Evolutionary conservation across 2,329 filamentous ascomycete species (phyloP), one percentile per base, ranked within the genome.

Genomic region (Phyllosticta ampelicida): DNA sequence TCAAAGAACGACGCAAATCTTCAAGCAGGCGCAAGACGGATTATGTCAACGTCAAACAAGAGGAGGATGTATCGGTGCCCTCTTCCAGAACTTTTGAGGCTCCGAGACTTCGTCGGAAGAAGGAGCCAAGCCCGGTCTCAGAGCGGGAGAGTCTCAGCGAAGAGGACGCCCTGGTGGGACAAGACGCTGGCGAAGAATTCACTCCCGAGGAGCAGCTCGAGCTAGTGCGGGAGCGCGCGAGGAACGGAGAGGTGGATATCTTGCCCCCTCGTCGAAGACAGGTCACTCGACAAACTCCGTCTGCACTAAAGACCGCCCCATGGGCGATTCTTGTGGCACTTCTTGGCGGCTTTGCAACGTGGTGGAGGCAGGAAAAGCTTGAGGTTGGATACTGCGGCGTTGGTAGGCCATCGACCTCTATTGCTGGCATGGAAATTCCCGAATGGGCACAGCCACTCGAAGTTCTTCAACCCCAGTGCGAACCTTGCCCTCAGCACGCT

Each of bases 311-410:
- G 60, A 83, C 83, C 0, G 86, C 89, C 16, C 77, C 92, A 2
- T 83, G 84, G 70, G 82, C 90, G 5, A 77, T 96, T 1, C 70
- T 92, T 2, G 69, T 87, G 19, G 85, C 86, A 0, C 73, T 94
- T 9, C 71, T 94, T 6, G 81, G 81, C 29, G 84, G 86, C 0
- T 89, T 95, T 62, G 86, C 80, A 28, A 82, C 82, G 9, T 94
- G 91, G 82, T 99, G 91, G 76, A 81, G 92, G 53, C 89, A 96
- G 69, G 94, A 99, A 73, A 97, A 97, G 78, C 77, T 96, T n/a
- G 87, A 89, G 16, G 89, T 97, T 19, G 94, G 95, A 30, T 99
- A 95, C 69, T 99, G 94, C 69, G 90, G 91, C 11, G 81, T 95
- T 56, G 94, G 77, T 3, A 61, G 87, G 21, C 77, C 83, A 53